A percentile compares a stretch with the other conserved stretches of the same genome.
Evolutionary conservation across 2,329 filamentous ascomycete species (phyloP).

Genomic region (Verticillium zaregamsianum): DNA sequence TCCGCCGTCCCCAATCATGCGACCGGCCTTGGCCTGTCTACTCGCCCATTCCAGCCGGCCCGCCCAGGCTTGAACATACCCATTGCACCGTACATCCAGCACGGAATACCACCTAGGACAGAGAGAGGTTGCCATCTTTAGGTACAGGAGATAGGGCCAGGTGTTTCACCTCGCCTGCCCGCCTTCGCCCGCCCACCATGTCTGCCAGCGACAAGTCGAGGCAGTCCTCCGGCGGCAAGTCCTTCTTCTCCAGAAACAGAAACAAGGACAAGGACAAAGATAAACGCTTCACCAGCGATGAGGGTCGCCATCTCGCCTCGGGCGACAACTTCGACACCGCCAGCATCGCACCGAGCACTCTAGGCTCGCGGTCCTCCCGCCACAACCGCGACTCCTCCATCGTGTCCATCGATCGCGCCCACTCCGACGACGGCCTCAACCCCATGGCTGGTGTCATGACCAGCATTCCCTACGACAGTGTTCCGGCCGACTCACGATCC

Average conservation of each 20-base stretch:
- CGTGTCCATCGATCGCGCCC: constrained; percentile 65
- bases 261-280: constrained; percentile 55
- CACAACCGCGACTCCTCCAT: constrained; percentile 73
- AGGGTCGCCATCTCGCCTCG: constrained; percentile 49
- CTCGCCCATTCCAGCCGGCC: constrained; percentile 10
- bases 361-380: constrained; percentile 67
- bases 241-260: constrained; percentile 87
- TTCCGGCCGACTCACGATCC: constrained; percentile 60
- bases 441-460: constrained; percentile 80
- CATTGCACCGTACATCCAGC: neutral
- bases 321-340: constrained; percentile 55
- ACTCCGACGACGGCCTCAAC: constrained; percentile 64
- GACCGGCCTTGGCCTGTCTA: constrained; percentile 27
- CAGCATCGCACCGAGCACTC: constrained; percentile 53
- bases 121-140: neutral
- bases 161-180: constrained; percentile 10
- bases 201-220: constrained; percentile 71
- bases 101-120: neutral
- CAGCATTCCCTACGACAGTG: constrained; percentile 79
- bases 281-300: constrained; percentile 58
- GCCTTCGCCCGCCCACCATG: constrained; percentile 33
- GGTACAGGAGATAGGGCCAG: constrained; percentile 8
- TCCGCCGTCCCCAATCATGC: constrained; percentile 29
- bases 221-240: constrained; percentile 71
- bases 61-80: constrained; percentile 9